Base-by-base conservation (phyloP, 257 asterid genomes). In the Voacanga thouarsii region DNA sequence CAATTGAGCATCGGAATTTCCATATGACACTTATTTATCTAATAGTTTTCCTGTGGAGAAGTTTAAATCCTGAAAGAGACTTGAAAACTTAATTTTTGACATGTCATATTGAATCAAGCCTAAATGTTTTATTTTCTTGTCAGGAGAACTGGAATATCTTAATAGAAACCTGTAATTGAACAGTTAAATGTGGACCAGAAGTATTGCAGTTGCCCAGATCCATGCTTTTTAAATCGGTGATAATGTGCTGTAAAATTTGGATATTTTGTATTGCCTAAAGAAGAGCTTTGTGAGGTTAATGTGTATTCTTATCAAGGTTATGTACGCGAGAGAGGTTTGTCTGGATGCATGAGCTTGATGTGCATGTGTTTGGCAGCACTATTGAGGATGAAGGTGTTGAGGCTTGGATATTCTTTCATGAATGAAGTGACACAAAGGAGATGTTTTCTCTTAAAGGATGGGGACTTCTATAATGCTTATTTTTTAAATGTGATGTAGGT, bases 1-100 rank as follows among this genome's bases (percentile, higher is more conserved):
- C n/a, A 15, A n/a, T n/a, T 12, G 77, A 56, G 56, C 70, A 41
- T 55, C 24, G 23, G 78, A 45, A 21, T 75, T 79, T 45, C 69
- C 65, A 30, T 55, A 26, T 76, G 39, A 21, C 47, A 23, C 12
- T 41, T 68, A 21, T 7, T 67, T 12, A 67, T 33, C 15, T 37
- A 39, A 21, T 67, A 18, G 16, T 39, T 67, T 15, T 67, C 28
- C 28, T 18, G 0, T 39, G 72, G 41, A 67, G 72, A 67, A 67
- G 72, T 37, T 65, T 70, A 47, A 70, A 43, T 44, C 74, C 39
- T 70, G 44, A 15, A 41, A 21, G 33, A 39, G 24, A 41, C 49
- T n/a, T 33, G 18, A 6, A 64, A 64, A 64, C 71, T 33, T 66
- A 18, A 67, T 67, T 67, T 65, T 39, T 37, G 0, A 10, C 0